A percentile compares a stretch with the other conserved stretches of the same genome.
phyloP scores from a whole-genome alignment of 371 early-diverging fungal genomes.

The Dichotomocladium elegans region DNA sequence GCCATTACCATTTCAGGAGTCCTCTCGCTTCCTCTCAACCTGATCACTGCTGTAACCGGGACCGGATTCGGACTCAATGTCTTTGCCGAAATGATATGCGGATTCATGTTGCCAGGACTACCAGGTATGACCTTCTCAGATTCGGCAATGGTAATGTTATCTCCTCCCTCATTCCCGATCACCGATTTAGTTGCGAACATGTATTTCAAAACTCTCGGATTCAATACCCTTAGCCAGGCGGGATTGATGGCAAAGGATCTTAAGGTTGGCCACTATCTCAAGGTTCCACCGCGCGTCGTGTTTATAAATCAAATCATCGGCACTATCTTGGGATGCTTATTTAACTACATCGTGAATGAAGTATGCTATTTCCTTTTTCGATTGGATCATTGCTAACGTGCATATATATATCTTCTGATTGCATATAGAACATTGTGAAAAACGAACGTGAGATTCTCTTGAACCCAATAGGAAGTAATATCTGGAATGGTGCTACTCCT shows the following conservation, averaged over 20 bases:
- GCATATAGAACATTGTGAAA: slow-evolving; percentile 33
- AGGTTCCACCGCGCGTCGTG: slow-evolving; percentile 64
- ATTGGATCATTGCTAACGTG: background rate
- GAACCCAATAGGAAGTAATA: slow-evolving; percentile 37
- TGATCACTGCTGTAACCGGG: slow-evolving; percentile 38
- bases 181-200: slow-evolving; percentile 47
- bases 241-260: slow-evolving; percentile 54
- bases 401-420: background rate
- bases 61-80: slow-evolving; percentile 50
- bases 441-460: slow-evolving; percentile 39
- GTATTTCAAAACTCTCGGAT: slow-evolving; percentile 52
- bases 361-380: slow-evolving; percentile 6
- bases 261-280: slow-evolving; percentile 74
- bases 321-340: slow-evolving; percentile 52
- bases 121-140: slow-evolving; percentile 16
- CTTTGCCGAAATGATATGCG: slow-evolving; percentile 61
- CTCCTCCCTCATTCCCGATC: background rate
- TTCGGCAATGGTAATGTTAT: background rate
- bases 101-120: slow-evolving; percentile 36
- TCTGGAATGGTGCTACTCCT: slow-evolving; percentile 51
- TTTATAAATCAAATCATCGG: slow-evolving; percentile 62
- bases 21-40: slow-evolving; percentile 31
- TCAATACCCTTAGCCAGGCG: slow-evolving; percentile 53
- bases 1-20: slow-evolving; percentile 54
- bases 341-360: slow-evolving; percentile 50